Conservation (phyloP, 139 green algal species). For the Chlorella sorokiniana region DNA sequence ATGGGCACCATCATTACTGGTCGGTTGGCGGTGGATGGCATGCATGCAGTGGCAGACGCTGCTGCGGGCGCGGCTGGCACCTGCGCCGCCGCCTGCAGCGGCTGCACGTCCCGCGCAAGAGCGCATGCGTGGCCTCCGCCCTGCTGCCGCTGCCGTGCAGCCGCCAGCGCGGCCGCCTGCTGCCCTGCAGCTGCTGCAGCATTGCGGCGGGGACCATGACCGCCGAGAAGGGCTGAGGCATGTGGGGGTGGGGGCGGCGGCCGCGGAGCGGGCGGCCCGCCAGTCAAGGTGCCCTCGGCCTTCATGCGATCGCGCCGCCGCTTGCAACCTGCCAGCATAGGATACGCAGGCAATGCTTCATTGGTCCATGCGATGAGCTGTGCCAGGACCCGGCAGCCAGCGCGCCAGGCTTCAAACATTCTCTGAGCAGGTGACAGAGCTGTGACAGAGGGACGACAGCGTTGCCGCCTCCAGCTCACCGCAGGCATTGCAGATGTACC, state of each 20-base stretch:
- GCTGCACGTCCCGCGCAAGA: background rate
- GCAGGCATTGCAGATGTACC: conserved; percentile 31
- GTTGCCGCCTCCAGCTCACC: background rate
- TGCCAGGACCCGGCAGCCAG: background rate
- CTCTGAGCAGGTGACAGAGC: background rate
- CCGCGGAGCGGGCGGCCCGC: background rate
- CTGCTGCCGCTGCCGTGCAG: background rate
- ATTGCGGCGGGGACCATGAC: background rate
- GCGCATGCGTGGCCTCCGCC: background rate
- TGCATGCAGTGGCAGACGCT: background rate
- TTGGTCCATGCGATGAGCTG: background rate
- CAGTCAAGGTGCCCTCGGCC: background rate
- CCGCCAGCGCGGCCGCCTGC: background rate
- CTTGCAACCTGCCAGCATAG: conserved; percentile 19
- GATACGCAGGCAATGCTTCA: background rate
- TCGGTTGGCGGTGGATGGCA: background rate
- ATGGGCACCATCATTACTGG: conserved; percentile 6
- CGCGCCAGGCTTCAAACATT: background rate
- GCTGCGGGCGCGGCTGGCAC: background rate
- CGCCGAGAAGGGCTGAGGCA: background rate
- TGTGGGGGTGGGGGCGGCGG: background rate
- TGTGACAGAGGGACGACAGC: background rate
- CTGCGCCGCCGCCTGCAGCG: background rate
- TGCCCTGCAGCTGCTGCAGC: conserved; percentile 6
- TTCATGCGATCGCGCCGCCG: conserved; percentile 12